Conservation (phyloP, 768 basidiomycete species). For the Boletus subcaerulescens region DNA sequence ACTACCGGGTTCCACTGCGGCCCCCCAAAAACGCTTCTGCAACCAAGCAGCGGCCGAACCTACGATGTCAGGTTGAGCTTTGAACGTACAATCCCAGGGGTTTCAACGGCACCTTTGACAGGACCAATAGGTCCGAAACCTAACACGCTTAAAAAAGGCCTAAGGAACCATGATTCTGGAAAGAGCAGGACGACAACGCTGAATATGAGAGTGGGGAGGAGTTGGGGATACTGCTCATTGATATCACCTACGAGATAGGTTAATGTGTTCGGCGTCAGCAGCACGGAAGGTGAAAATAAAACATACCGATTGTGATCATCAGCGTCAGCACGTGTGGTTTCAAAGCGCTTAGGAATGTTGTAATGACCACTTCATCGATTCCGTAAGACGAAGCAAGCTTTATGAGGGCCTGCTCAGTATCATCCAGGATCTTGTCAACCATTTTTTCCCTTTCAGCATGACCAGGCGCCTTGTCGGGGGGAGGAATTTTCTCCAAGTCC, state of each 20-base stretch:
- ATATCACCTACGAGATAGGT: slow-evolving; percentile 10
- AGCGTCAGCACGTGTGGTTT: slow-evolving; percentile 4
- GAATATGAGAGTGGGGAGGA: slow-evolving; percentile 2
- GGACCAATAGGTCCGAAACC: slow-evolving; percentile 16
- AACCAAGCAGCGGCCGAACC: slow-evolving; percentile 14
- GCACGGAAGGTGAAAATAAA: background rate
- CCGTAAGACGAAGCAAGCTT: background rate
- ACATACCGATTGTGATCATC: slow-evolving; percentile 7
- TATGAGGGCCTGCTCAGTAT: background rate
- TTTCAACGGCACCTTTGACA: slow-evolving; percentile 7
- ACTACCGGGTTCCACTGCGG: too few relatives aligned
- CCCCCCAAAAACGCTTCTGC: too few relatives aligned
- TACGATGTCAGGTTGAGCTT: background rate
- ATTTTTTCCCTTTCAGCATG: slow-evolving; percentile 4
- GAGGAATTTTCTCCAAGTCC: background rate
- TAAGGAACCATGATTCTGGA: slow-evolving; percentile 14
- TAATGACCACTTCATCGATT: background rate
- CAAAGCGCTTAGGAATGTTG: background rate
- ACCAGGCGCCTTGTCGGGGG: background rate
- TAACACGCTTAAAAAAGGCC: slow-evolving; percentile 8
- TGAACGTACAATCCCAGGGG: background rate
- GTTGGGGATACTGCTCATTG: slow-evolving; percentile 9
- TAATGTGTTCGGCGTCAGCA: background rate
- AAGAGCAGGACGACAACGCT: slow-evolving; percentile 5
- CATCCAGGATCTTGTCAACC: slow-evolving; percentile 8